phyloP scores from a whole-genome alignment of 805 yeast genomes.

The Danielia oregonensis region DNA sequence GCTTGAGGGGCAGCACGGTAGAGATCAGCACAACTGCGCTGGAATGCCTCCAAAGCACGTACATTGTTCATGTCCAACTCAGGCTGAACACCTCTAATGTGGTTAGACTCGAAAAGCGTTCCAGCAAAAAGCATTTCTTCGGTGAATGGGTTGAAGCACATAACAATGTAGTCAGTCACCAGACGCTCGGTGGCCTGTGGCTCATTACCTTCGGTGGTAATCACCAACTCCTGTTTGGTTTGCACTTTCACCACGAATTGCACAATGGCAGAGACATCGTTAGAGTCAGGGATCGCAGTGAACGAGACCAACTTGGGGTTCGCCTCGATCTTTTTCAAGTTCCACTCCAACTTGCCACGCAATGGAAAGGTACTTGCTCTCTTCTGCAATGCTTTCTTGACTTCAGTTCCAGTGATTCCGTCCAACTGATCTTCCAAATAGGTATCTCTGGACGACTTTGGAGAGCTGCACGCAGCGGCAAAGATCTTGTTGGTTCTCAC shows the following conservation, averaged over 20 bases:
- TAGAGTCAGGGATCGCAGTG: conserved; percentile 55
- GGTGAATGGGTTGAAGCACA: conserved; percentile 36
- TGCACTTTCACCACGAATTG: conserved; percentile 37
- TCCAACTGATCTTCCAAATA: conserved; percentile 41
- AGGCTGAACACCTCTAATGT: conserved; percentile 35
- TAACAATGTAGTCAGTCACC: conserved; percentile 37
- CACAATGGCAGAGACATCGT: conserved; percentile 34
- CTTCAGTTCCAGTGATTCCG: conserved; percentile 32
- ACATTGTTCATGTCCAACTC: conserved; percentile 22
- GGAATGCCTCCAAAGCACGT: conserved; percentile 20
- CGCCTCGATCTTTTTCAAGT: conserved; percentile 61
- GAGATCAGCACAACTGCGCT: conserved; percentile 35
- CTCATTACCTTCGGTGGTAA: conserved; percentile 19
- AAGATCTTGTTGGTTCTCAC: conserved; percentile 79
- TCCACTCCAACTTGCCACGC: conserved; percentile 67
- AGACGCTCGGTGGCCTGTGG: conserved; percentile 22
- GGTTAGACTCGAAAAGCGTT: conserved; percentile 35
- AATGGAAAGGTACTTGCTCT: conserved; percentile 48
- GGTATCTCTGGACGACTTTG: conserved; percentile 29
- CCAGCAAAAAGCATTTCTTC: conserved; percentile 39
- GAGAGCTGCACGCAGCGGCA: conserved; percentile 47
- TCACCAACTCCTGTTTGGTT: conserved; percentile 35
- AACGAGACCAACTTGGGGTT: conserved; percentile 73
- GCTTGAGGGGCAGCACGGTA: conserved; percentile 33
- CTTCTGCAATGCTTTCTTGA: conserved; percentile 26